Percentiles rank a stretch among this genome's conserved stretches.
phyloP scores from a whole-genome alignment of 257 asterid species.

The Nyctanthes arbortristis region DNA sequence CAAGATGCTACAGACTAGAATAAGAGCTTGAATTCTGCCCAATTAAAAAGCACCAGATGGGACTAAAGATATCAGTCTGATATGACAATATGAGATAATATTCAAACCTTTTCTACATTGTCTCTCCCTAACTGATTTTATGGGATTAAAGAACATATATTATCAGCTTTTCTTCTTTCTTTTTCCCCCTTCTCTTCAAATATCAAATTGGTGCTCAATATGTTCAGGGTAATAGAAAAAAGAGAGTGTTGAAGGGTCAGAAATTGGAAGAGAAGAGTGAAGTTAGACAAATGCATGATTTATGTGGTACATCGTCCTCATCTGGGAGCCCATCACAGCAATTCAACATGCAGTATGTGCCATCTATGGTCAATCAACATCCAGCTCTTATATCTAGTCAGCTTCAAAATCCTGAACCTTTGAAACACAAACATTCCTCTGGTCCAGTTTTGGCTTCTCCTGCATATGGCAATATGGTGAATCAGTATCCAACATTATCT shows the following conservation, averaged over 20 bases:
- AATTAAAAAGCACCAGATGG: not conserved
- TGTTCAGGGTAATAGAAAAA: constrained; percentile 54
- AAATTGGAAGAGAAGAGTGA: constrained; percentile 45
- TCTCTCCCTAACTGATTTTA: constrained; percentile 1
- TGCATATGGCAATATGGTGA: constrained; percentile 43
- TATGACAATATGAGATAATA: not conserved
- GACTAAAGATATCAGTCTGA: not conserved
- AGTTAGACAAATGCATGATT: constrained; percentile 38
- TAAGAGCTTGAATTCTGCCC: not conserved
- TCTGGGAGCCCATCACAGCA: constrained; percentile 43
- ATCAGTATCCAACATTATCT: constrained; percentile 43
- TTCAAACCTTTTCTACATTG: not conserved
- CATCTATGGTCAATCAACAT: constrained; percentile 39
- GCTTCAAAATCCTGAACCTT: constrained; percentile 42
- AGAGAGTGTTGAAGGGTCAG: constrained; percentile 44
- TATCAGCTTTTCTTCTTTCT: too few species aligned
- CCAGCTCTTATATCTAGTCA: constrained; percentile 40
- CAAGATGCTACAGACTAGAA: not conserved
- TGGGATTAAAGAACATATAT: not conserved
- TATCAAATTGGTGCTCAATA: constrained; percentile 47
- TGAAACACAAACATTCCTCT: constrained; percentile 42
- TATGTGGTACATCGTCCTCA: constrained; percentile 44
- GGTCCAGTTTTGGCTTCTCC: constrained; percentile 51
- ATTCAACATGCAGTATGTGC: constrained; percentile 43
- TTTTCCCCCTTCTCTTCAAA: constrained; percentile 12